A percentile compares a stretch with the other conserved stretches of the same genome.
These are phyloP conservation scores for Apiospora kogelbergensis DNA, from an alignment of 2,329 filamentous ascomycete genomes.

Conservation along the genomic window DNA sequence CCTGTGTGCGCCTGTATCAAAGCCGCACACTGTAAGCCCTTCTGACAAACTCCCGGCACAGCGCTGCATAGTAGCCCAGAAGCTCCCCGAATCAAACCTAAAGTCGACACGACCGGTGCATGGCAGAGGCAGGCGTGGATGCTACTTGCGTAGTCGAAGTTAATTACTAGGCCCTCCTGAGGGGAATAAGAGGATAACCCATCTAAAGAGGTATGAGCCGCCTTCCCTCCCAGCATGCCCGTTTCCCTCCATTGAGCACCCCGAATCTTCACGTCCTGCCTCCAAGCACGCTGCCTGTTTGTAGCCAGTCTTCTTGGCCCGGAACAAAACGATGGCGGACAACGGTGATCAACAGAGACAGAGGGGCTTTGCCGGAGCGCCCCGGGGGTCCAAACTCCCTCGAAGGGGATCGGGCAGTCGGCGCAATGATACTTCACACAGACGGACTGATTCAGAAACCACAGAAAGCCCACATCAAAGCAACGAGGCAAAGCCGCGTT, in stretches of 20 bases:
- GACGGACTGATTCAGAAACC: constrained; percentile 1
- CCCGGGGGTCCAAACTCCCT: constrained; percentile 8
- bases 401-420: not conserved
- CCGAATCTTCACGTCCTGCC: not conserved
- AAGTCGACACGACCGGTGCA: not conserved
- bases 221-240: not conserved
- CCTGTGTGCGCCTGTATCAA: not conserved
- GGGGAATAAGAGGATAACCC: not conserved
- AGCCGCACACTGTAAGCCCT: not conserved
- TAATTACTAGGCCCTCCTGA: not conserved
- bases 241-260: not conserved
- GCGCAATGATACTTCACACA: not conserved
- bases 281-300: not conserved
- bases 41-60: not conserved
- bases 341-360: not conserved
- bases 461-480: not conserved
- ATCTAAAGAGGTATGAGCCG: constrained; percentile 9
- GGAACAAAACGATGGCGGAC: not conserved
- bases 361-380: not conserved
- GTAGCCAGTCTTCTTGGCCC: not conserved
- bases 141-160: constrained; percentile 8
- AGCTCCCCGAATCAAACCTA: constrained; percentile 2
- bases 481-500: not conserved
- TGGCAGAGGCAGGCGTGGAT: not conserved
- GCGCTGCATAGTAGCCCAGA: not conserved